phyloP scores from a whole-genome alignment of 352 stramenopile genomes.

The Phytophthora constricta region DNA sequence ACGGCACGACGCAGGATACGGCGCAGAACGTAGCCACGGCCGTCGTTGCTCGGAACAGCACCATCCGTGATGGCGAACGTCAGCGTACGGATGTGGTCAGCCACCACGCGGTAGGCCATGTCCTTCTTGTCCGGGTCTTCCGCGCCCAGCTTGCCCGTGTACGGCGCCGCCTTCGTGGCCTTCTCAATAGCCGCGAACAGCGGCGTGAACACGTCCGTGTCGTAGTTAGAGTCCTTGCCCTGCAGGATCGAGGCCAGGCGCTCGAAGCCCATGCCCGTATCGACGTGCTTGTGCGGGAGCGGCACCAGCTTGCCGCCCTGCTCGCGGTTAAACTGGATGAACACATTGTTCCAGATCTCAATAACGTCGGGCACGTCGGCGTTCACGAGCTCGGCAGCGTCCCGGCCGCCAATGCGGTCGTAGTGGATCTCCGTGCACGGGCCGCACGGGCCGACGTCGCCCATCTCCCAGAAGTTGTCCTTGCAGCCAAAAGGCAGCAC shows the following conservation, averaged over 20 bases:
- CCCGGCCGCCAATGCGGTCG: conserved; percentile 96
- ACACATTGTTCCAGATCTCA: conserved; percentile 99
- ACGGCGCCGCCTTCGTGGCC: conserved; percentile 76
- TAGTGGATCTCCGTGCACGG: conserved; percentile 99
- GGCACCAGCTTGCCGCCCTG: conserved; percentile 85
- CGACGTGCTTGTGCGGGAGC: conserved; percentile 97
- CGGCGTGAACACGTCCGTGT: conserved; percentile 98
- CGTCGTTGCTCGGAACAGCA: conserved; percentile 96
- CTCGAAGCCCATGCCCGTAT: conserved; percentile 99
- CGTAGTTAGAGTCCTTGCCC: conserved; percentile 97
- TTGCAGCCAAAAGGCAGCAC: conserved; percentile 95
- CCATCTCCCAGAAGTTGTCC: conserved; percentile 99
- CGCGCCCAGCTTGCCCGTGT: conserved; percentile 86
- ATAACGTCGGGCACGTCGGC: conserved; percentile 97
- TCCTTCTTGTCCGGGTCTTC: conserved; percentile 91
- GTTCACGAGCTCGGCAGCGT: conserved; percentile 96
- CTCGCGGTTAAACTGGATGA: conserved; percentile 99
- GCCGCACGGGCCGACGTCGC: conserved; percentile 98
- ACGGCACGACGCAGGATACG: conserved; percentile 98
- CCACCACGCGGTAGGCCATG: conserved; percentile 95
- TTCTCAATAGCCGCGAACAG: conserved; percentile 95
- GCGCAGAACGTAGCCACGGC: conserved; percentile 98
- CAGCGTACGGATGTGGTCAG: conserved; percentile 98
- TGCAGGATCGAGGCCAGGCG: conserved; percentile 93
- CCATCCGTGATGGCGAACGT: conserved; percentile 98